phyloP scores from a whole-genome alignment of 345 rosid species.

The Brassica rapa region DNA sequence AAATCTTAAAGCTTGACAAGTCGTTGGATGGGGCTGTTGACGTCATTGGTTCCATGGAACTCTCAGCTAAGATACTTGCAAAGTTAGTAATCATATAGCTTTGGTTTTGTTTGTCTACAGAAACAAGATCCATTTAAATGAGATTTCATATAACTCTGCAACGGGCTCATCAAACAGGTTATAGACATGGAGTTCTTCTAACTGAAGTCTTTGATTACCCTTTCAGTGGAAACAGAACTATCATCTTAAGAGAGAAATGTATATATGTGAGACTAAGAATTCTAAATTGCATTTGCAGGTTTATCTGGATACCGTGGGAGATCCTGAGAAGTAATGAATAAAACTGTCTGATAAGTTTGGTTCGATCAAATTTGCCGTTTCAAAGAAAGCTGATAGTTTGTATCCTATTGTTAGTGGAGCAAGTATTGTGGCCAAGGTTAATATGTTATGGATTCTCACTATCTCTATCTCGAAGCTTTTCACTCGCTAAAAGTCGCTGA shows the following conservation, averaged over 20 bases:
- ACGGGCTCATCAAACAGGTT: slow-evolving; percentile 70
- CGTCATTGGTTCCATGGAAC: slow-evolving; percentile 89
- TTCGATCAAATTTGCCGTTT: slow-evolving; percentile 75
- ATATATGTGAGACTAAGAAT: not conserved
- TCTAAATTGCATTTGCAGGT: slow-evolving; percentile 47
- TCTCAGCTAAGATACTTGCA: slow-evolving; percentile 87
- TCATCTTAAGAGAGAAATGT: not conserved
- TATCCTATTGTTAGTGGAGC: slow-evolving; percentile 96
- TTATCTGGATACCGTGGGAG: slow-evolving; percentile 91
- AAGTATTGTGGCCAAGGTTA: slow-evolving; percentile 93
- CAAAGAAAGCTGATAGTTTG: slow-evolving; percentile 96
- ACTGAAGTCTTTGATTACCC: slow-evolving; percentile 62
- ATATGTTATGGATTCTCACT: slow-evolving; percentile 10
- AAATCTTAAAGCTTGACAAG: slow-evolving; percentile 62
- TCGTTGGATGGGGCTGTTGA: slow-evolving; percentile 95
- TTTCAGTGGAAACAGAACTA: not conserved
- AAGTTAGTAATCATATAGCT: slow-evolving; percentile 51
- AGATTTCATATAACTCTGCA: slow-evolving; percentile 91
- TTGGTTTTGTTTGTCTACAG: slow-evolving; percentile 40
- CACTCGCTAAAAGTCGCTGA: no score
- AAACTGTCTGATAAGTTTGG: slow-evolving; percentile 82
- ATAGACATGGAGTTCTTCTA: slow-evolving; percentile 71
- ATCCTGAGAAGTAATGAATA: slow-evolving; percentile 74
- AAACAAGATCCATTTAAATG: slow-evolving; percentile 80
- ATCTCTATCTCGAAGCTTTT: not conserved